These are phyloP conservation scores for Vitis rotundifolia DNA, from an alignment of 164 flowering plant genomes.

Conservation along the genomic window DNA sequence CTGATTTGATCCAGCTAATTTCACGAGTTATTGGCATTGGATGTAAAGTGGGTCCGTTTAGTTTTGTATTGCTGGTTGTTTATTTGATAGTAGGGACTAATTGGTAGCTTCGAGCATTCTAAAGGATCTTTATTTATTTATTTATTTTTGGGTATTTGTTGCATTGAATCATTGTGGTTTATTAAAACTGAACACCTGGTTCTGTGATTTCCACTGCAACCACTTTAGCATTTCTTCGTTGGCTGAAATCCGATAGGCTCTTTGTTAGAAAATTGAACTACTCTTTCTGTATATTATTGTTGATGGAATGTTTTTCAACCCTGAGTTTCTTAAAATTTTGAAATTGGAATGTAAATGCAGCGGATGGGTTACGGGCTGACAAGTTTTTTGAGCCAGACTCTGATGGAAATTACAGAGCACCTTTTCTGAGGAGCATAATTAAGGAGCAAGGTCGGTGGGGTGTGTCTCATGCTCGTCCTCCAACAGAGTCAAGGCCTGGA, in stretches of 20 bases:
- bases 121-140: too few relatives aligned
- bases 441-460: constrained; percentile 90
- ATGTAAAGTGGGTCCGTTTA: not conserved
- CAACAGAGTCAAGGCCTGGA: constrained; percentile 98
- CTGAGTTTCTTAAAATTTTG: not conserved
- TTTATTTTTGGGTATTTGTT: too few relatives aligned
- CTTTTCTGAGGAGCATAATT: constrained; percentile 84
- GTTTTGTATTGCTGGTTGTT: not conserved
- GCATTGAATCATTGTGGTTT: too few relatives aligned
- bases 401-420: constrained; percentile 76
- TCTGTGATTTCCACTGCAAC: not conserved
- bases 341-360: constrained; percentile 38
- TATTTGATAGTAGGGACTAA: not conserved
- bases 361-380: constrained; percentile 96
- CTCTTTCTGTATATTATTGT: not conserved
- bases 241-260: too few relatives aligned
- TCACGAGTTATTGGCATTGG: not conserved
- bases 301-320: too few relatives aligned
- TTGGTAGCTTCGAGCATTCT: too few relatives aligned
- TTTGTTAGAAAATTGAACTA: too few relatives aligned
- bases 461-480: constrained; percentile 98
- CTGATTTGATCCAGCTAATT: not conserved
- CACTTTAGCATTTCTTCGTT: not conserved
- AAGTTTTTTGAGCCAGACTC: constrained; percentile 92
- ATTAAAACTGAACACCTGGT: not conserved